Conservation (phyloP, 140 eudicot genomes). For the Stevia rebaudiana region DNA sequence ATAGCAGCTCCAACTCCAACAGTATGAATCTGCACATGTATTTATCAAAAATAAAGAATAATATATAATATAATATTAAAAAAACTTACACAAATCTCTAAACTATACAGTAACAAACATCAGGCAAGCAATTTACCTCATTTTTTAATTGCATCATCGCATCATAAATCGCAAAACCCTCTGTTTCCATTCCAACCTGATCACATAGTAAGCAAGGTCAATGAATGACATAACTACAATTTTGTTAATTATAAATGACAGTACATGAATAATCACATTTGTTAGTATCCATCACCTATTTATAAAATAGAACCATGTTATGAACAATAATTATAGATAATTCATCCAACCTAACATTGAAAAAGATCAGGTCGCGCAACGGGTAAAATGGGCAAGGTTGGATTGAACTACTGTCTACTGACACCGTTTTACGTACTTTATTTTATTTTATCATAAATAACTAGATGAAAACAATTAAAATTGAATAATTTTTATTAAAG, state of each 20-base stretch:
- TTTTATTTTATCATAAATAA: neutral
- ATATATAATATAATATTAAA: neutral
- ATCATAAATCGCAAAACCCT: slow-evolving; percentile 95
- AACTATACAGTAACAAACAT: neutral
- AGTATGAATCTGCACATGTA: slow-evolving; percentile 64
- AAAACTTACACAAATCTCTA: neutral
- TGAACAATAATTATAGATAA: neutral
- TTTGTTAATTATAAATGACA: neutral
- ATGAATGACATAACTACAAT: neutral
- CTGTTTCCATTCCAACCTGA: slow-evolving; percentile 78
- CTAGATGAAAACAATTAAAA: too few species aligned
- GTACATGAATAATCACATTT: neutral
- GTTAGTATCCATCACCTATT: neutral
- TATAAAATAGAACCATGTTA: neutral
- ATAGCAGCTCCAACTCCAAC: slow-evolving; percentile 65
- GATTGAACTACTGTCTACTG: neutral
- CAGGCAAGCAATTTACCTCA: slow-evolving; percentile 43
- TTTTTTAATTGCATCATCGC: slow-evolving; percentile 66
- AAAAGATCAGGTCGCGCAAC: neutral
- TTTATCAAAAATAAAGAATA: neutral
- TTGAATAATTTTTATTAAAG: neutral
- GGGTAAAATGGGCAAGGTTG: neutral
- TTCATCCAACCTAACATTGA: neutral
- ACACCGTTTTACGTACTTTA: neutral
- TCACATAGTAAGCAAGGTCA: neutral